Evolutionary conservation across 2,329 filamentous ascomycete genomes (phyloP).

Genomic region (Blastomyces parvus): DNA sequence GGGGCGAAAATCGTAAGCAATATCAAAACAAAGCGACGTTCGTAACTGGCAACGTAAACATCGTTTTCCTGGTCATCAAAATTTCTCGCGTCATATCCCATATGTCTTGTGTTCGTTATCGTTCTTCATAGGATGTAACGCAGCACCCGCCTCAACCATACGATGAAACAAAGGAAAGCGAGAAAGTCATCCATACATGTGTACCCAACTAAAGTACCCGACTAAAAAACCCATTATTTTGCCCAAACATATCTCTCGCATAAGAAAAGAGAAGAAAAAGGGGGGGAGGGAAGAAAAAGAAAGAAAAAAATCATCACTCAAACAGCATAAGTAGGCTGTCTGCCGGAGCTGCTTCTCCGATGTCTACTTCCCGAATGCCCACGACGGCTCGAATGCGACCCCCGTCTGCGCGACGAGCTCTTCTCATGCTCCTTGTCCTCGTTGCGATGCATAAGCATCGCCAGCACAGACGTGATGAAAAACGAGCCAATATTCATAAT

Average conservation of each 20-base stretch:
- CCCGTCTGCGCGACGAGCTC: slow-evolving; percentile 22
- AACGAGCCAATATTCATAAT: slow-evolving; percentile 85
- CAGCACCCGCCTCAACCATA: background rate
- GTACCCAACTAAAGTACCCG: background rate
- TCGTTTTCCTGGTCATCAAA: background rate
- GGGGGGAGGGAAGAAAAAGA: background rate
- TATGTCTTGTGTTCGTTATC: background rate
- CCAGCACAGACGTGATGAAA: slow-evolving; percentile 63
- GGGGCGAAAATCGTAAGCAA: background rate
- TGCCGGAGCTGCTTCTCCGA: slow-evolving; percentile 17
- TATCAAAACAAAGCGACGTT: background rate
- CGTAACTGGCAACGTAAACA: background rate
- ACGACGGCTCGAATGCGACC: slow-evolving; percentile 23
- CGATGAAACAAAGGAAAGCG: background rate
- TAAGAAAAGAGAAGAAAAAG: background rate
- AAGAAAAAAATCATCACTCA: slow-evolving; percentile 1
- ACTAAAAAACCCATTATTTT: background rate
- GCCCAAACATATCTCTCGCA: background rate
- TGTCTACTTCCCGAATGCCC: slow-evolving; percentile 17
- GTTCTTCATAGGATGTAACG: background rate
- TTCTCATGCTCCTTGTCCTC: slow-evolving; percentile 34
- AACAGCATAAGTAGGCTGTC: slow-evolving; percentile 27
- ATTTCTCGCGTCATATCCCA: background rate
- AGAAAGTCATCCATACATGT: background rate
- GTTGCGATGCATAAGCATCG: slow-evolving; percentile 39